Evolutionary conservation across 352 stramenopile species (phyloP).

Genomic region (Lagenidium giganteum): DNA sequence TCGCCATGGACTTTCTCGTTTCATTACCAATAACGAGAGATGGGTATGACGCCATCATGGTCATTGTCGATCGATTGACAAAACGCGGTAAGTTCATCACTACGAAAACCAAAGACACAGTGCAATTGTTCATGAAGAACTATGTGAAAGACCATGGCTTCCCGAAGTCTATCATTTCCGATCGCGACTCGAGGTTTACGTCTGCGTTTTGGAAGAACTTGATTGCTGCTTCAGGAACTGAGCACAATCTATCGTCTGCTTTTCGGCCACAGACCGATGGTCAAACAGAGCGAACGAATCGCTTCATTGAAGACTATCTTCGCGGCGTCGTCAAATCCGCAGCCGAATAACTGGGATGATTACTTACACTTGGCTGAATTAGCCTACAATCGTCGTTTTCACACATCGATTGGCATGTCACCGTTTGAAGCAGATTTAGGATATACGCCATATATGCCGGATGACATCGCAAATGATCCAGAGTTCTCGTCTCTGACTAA

Average conservation of each 20-base stretch:
- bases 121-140: not conserved
- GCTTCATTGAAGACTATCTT: constrained; percentile 5
- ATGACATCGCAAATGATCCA: no score
- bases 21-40: constrained; percentile 1
- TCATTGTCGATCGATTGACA: constrained; percentile 6
- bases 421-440: constrained; percentile 8
- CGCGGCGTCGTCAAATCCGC: not conserved
- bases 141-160: constrained; percentile 4
- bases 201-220: constrained; percentile 5
- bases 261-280: constrained; percentile 10
- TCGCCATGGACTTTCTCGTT: constrained; percentile 19
- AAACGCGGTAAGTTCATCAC: constrained; percentile 7
- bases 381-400: constrained; percentile 7
- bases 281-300: constrained; percentile 6
- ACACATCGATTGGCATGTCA: constrained; percentile 5
- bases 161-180: constrained; percentile 3
- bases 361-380: constrained; percentile 10
- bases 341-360: constrained; percentile 6
- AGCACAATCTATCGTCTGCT: constrained; percentile 1
- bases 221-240: not conserved
- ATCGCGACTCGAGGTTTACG: constrained; percentile 6
- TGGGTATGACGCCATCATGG: constrained; percentile 4
- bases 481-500: no score
- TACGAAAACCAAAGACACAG: not conserved
- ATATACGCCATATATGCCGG: not conserved